Conservation (phyloP, 2,329 filamentous ascomycete genomes). For the Cladosporium sp. region DNA sequence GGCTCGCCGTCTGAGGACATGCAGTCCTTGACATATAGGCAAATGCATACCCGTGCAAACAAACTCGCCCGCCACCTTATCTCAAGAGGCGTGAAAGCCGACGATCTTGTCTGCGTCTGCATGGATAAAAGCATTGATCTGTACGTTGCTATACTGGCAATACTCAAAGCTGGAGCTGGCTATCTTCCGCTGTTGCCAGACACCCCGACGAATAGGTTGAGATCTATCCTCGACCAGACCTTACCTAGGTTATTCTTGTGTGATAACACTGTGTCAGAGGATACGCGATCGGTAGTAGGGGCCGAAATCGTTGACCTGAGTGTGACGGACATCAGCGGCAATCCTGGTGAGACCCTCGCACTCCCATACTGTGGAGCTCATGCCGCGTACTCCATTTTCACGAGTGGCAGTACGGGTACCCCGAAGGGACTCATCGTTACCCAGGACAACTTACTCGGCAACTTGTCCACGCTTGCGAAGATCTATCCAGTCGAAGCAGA, state of each 20-base stretch:
- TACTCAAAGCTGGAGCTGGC: constrained; percentile 69
- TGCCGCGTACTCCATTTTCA: constrained; percentile 67
- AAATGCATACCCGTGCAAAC: constrained; percentile 64
- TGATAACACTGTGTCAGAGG: constrained; percentile 20
- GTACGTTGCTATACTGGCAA: constrained; percentile 70
- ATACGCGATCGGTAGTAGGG: constrained; percentile 15
- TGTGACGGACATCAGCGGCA: constrained; percentile 26
- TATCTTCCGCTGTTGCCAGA: constrained; percentile 75
- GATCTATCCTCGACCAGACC: constrained; percentile 60
- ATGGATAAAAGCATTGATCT: constrained; percentile 72
- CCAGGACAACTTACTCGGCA: constrained; percentile 70
- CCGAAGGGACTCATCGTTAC: constrained; percentile 80
- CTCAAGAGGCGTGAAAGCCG: constrained; percentile 43
- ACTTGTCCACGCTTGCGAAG: constrained; percentile 61
- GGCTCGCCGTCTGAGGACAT: constrained; percentile 32
- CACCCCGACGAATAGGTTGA: constrained; percentile 60
- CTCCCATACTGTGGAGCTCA: constrained; percentile 37
- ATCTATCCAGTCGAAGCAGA: constrained; percentile 57
- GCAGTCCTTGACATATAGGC: constrained; percentile 56
- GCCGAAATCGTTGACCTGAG: constrained; percentile 25
- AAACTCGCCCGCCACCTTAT: constrained; percentile 56
- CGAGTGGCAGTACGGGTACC: constrained; percentile 73
- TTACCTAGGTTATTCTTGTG: constrained; percentile 47
- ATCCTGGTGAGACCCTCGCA: constrained; percentile 36
- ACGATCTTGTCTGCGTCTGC: constrained; percentile 64